Evolutionary conservation across 345 rosid genomes (phyloP), one percentile per base, ranked within the genome.

Genomic region (Aquilaria sinensis): DNA sequence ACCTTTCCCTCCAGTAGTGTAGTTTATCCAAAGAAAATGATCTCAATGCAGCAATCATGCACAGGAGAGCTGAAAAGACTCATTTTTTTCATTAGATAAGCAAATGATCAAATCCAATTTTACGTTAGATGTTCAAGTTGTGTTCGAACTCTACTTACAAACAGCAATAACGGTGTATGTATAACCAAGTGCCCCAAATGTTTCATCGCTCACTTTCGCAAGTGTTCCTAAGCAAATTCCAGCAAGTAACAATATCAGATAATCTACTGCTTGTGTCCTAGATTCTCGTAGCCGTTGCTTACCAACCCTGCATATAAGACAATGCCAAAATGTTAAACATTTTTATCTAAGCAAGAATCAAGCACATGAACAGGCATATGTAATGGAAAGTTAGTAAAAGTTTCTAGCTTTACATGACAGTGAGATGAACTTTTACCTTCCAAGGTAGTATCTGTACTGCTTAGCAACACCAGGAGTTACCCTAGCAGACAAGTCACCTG

Each of bases 191-290:
- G 85, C 84, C 43, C 99, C 99, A 68, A 91, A 95, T 32, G 96
- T 91, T 84, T 91, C 99, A n/a, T 91, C 99, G 15, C 85, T 89
- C 66, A 95, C 96, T 91, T 95, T 87, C 55, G 96, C 99, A 51
- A 95, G 85, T 2, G 96, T 91, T 74, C 99, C 99, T 78, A 91
- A 82, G 80, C 97, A 95, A 74, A 95, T 84, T 74, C 99, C 99
- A 46, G 99, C 96, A 31, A 91, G 84, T 70, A 89, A 73, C 62
- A 95, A 75, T 60, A 95, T 95, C 47, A 91, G 78, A 75, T 69
- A 95, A 80, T 95, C 99, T 69, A 95, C 96, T 51, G 85, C 97
- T 71, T 88, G 83, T 57, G 91, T 79, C 73, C 90, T 88, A 53
- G 96, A 87, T 62, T 95, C 99, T 66, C 99, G 80, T 46, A 95